Percentiles rank a stretch among this genome's conserved stretches.
Conservation (phyloP, 148 eudicot genomes). For the Vaccinium macrocarpon region DNA sequence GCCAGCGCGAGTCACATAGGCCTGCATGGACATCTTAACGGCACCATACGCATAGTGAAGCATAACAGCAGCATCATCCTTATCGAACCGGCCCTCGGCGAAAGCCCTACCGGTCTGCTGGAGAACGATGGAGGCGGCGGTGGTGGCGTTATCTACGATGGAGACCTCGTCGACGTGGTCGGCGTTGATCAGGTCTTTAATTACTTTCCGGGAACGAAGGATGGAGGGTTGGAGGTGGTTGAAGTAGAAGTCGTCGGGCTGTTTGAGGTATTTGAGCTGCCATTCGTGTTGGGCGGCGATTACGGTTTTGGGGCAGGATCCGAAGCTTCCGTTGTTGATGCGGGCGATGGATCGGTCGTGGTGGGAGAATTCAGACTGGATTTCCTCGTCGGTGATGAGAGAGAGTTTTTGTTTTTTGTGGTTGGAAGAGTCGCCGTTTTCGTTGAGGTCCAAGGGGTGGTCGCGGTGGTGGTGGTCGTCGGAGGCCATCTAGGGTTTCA, state of each 20-base stretch:
- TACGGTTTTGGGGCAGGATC: conserved; percentile 65
- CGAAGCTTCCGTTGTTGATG: conserved; percentile 93
- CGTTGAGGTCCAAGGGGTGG: background rate
- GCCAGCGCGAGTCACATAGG: conserved; percentile 74
- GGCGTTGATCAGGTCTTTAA: conserved; percentile 75
- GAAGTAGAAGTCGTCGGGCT: conserved; percentile 78
- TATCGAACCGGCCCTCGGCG: conserved; percentile 36
- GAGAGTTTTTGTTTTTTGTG: conserved; percentile 29
- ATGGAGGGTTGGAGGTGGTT: conserved; percentile 57
- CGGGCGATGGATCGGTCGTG: conserved; percentile 65
- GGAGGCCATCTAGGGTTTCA: conserved; percentile 8
- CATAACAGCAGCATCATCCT: conserved; percentile 67
- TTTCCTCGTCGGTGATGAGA: conserved; percentile 37
- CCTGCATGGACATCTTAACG: conserved; percentile 80
- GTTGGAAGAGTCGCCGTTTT: conserved; percentile 30
- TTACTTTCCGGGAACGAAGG: conserved; percentile 44
- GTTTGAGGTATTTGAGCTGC: conserved; percentile 60
- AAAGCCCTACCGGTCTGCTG: conserved; percentile 65
- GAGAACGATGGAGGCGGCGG: conserved; percentile 85
- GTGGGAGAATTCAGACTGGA: conserved; percentile 66
- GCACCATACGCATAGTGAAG: conserved; percentile 86
- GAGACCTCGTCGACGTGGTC: conserved; percentile 63
- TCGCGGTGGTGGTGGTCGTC: background rate
- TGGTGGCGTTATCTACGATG: conserved; percentile 93
- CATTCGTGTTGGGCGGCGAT: conserved; percentile 53